Conservation (phyloP, 2,329 filamentous ascomycete species). For the Aureobasidium sp. region DNA sequence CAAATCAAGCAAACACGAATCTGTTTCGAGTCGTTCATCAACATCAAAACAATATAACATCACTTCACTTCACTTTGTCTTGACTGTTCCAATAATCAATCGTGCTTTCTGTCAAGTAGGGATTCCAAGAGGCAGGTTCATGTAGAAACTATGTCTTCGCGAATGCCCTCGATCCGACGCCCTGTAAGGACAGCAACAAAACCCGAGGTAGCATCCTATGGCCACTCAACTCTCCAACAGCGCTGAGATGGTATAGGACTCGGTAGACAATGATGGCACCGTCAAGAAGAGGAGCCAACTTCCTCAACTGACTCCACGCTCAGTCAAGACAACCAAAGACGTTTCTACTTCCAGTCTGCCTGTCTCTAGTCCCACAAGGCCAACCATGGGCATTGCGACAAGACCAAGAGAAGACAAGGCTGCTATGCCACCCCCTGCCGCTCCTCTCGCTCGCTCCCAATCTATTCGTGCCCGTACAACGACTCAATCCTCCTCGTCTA, state of each 20-base stretch:
- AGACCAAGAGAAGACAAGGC: not conserved
- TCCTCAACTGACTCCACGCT: conserved; percentile 12
- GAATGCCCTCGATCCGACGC: conserved; percentile 2
- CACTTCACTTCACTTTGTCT: not conserved
- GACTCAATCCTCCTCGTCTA: not conserved
- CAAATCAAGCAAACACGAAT: conserved; percentile 7
- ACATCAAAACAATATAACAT: not conserved
- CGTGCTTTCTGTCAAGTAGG: not conserved
- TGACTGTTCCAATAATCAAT: not conserved
- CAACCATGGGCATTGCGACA: not conserved
- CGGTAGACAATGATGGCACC: not conserved
- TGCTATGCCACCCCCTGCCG: conserved; percentile 11
- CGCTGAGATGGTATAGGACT: conserved; percentile 13
- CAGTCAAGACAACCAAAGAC: not conserved
- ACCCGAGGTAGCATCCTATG: conserved; percentile 4
- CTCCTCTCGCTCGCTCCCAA: not conserved
- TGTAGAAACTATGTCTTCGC: not conserved
- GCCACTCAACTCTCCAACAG: conserved; percentile 14
- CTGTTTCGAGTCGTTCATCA: not conserved
- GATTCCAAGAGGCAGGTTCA: too few relatives aligned
- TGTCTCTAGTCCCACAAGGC: not conserved
- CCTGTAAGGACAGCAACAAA: not conserved
- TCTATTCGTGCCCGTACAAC: not conserved
- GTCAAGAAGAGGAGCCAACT: conserved; percentile 12
- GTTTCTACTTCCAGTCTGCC: conserved; percentile 1